Evolutionary conservation across 2,329 filamentous ascomycete genomes (phyloP).

Genomic region (Fusarium udum): DNA sequence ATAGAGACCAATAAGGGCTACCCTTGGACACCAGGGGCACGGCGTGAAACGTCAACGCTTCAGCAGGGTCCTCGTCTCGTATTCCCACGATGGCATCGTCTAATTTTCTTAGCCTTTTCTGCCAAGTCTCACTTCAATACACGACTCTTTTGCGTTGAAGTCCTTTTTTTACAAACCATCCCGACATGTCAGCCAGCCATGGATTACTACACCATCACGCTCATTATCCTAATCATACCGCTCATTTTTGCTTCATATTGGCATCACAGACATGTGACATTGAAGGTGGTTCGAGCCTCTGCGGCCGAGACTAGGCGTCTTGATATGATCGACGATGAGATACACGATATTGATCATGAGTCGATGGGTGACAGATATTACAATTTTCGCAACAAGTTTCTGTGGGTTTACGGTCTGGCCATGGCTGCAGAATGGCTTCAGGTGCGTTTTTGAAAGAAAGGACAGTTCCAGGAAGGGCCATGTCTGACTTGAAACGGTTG

Average conservation of each 20-base stretch:
- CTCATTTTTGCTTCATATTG: neutral
- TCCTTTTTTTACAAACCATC: neutral
- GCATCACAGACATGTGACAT: neutral
- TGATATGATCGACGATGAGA: neutral
- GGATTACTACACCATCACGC: neutral
- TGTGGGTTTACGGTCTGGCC: neutral
- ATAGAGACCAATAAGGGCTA: neutral
- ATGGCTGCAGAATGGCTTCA: neutral
- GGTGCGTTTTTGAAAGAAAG: neutral
- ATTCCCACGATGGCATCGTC: neutral
- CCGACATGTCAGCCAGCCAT: neutral
- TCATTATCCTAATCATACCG: neutral
- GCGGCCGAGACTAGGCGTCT: neutral
- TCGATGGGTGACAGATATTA: neutral
- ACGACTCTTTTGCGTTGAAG: accelerated
- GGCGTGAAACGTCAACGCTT: neutral
- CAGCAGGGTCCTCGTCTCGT: neutral
- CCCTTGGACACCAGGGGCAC: accelerated
- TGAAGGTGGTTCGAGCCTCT: neutral
- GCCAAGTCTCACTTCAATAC: accelerated
- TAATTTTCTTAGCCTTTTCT: neutral
- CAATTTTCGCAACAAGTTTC: neutral
- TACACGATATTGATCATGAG: neutral
- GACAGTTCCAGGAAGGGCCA: accelerated
- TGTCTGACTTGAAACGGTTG: accelerated